Percentiles rank a stretch among this genome's conserved stretches.
phyloP scores from a whole-genome alignment of 129 eudicot genomes.

The Calendula officinalis region DNA sequence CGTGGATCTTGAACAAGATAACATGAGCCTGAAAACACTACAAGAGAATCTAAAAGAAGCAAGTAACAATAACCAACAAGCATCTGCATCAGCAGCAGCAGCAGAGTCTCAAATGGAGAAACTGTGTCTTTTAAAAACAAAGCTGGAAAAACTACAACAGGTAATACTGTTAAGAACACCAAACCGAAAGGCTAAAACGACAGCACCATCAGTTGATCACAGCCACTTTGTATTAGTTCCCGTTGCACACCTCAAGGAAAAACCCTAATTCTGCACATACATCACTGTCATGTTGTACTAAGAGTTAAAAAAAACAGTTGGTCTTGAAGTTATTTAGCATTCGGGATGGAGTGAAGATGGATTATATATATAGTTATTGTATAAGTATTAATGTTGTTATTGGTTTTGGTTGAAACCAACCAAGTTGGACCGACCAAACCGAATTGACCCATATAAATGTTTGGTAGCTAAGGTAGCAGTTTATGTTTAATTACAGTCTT shows the following conservation, averaged over 20 bases:
- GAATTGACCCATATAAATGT: constrained; percentile 3
- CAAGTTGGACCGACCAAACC: background rate
- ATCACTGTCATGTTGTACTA: constrained; percentile 12
- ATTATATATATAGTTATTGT: constrained; percentile 10
- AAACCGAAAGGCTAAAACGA: constrained; percentile 26
- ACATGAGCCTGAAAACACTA: constrained; percentile 46
- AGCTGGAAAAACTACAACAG: constrained; percentile 50
- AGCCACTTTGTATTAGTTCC: constrained; percentile 54
- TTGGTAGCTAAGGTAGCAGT: background rate
- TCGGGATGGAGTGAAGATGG: constrained; percentile 9
- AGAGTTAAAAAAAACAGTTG: constrained; percentile 7
- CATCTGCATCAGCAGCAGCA: constrained; percentile 29
- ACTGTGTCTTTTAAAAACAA: constrained; percentile 58
- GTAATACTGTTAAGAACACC: constrained; percentile 51
- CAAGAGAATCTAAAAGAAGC: constrained; percentile 42
- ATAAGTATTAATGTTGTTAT: background rate
- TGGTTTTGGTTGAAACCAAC: constrained; percentile 5
- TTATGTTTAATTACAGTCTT: constrained; percentile 2
- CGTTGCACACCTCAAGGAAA: constrained; percentile 74
- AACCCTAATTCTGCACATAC: constrained; percentile 41
- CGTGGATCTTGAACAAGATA: constrained; percentile 42
- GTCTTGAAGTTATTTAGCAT: background rate
- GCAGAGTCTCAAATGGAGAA: constrained; percentile 63
- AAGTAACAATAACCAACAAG: constrained; percentile 31
- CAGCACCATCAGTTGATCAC: constrained; percentile 20